phyloP scores from a whole-genome alignment of 441 rosid species.

The Erysimum cheiri region DNA sequence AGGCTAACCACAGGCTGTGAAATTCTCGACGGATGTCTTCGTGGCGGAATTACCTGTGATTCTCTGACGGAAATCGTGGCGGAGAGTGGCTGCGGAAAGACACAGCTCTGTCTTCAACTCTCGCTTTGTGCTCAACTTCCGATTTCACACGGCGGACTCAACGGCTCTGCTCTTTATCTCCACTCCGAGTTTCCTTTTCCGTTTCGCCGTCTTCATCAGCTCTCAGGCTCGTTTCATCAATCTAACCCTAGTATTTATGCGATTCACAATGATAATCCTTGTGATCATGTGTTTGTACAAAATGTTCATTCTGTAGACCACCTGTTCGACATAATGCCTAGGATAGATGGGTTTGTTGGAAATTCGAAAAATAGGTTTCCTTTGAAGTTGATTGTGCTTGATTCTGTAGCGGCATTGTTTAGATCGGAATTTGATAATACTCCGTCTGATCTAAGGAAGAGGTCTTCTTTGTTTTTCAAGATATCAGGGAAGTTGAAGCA shows the following conservation, averaged over 20 bases:
- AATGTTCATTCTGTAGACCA: constrained; percentile 67
- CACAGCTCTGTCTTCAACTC: constrained; percentile 88
- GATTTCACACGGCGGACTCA: constrained; percentile 70
- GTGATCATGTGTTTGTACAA: constrained; percentile 65
- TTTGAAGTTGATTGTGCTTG: constrained; percentile 71
- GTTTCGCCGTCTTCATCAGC: constrained; percentile 75
- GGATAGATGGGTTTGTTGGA: constrained; percentile 54
- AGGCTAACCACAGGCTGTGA: constrained; percentile 76
- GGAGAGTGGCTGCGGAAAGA: constrained; percentile 90
- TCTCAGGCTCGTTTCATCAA: constrained; percentile 51
- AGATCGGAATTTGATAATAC: constrained; percentile 87
- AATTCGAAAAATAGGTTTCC: constrained; percentile 56
- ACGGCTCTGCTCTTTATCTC: constrained; percentile 79
- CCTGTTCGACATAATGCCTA: constrained; percentile 74
- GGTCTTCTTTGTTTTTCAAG: constrained; percentile 78
- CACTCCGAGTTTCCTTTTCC: constrained; percentile 89
- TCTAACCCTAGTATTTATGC: constrained; percentile 38
- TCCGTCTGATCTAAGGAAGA: constrained; percentile 61
- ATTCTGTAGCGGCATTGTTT: constrained; percentile 83
- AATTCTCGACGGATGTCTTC: constrained; percentile 61
- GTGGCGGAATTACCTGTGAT: constrained; percentile 77
- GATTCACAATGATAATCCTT: constrained; percentile 49
- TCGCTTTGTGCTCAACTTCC: constrained; percentile 82
- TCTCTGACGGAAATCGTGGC: constrained; percentile 80
- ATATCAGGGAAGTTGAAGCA: constrained; percentile 71